Percentiles rank a stretch among this genome's conserved stretches.
Evolutionary conservation across 2,329 filamentous ascomycete genomes (phyloP).

Genomic region (Trichoderma asperellum): DNA sequence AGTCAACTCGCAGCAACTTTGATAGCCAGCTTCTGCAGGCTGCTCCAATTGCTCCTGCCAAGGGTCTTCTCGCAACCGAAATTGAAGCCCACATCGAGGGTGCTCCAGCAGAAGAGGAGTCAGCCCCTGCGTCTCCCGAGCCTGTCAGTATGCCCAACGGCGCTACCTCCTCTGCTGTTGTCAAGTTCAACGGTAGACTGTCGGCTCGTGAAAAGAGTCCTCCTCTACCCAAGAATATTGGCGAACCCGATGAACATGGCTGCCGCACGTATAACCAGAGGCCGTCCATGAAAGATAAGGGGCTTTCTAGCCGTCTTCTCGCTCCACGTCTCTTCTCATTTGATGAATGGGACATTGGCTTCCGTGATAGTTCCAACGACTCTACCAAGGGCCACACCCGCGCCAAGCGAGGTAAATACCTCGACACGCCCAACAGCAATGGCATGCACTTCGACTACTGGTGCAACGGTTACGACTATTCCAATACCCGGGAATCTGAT

Average conservation of each 20-base stretch:
- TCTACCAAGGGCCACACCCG: slow-evolving; percentile 57
- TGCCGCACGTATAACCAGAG: slow-evolving; percentile 50
- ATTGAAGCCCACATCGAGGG: slow-evolving; percentile 43
- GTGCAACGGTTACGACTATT: slow-evolving; percentile 57
- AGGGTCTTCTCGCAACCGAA: slow-evolving; percentile 47
- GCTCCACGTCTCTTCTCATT: slow-evolving; percentile 53
- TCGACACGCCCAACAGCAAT: slow-evolving; percentile 58
- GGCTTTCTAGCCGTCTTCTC: slow-evolving; percentile 59
- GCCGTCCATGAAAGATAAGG: slow-evolving; percentile 48
- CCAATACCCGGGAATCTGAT: slow-evolving; percentile 52
- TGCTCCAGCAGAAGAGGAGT: slow-evolving; percentile 44
- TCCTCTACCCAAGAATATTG: slow-evolving; percentile 44
- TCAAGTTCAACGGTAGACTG: slow-evolving; percentile 38
- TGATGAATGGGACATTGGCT: slow-evolving; percentile 60
- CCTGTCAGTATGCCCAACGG: slow-evolving; percentile 38
- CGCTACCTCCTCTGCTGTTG: slow-evolving; percentile 33
- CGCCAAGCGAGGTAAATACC: slow-evolving; percentile 57
- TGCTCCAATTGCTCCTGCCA: slow-evolving; percentile 38
- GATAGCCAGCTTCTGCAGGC: slow-evolving; percentile 37
- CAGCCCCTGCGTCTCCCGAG: slow-evolving; percentile 44
- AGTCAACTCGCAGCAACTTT: slow-evolving; percentile 44
- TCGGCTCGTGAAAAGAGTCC: slow-evolving; percentile 46
- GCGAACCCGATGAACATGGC: slow-evolving; percentile 57
- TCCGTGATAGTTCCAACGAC: slow-evolving; percentile 62
- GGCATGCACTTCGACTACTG: slow-evolving; percentile 60